A percentile compares a stretch with the other conserved stretches of the same genome.
Conservation (phyloP, 2,329 filamentous ascomycete genomes). For the Ophiostoma tasmaniense region DNA sequence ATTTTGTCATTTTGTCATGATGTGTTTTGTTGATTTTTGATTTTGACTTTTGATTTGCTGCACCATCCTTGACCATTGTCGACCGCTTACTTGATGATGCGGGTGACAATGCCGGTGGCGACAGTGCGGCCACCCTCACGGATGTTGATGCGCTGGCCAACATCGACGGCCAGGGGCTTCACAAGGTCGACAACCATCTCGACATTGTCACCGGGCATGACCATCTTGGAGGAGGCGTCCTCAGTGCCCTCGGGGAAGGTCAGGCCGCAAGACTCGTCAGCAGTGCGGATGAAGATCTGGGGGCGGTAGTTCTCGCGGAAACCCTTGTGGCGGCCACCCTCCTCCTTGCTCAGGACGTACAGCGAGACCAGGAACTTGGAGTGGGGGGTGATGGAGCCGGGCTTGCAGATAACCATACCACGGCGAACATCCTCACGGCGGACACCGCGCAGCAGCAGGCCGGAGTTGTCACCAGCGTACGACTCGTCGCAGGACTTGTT, state of each 20-base stretch:
- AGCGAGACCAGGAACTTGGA: constrained; percentile 89
- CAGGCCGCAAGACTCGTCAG: constrained; percentile 69
- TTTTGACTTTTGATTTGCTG: background rate
- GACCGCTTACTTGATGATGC: constrained; percentile 48
- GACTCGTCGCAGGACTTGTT: constrained; percentile 99
- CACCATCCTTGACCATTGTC: background rate
- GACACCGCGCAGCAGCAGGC: constrained; percentile 88
- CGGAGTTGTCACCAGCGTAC: constrained; percentile 94
- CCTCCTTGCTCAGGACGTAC: constrained; percentile 95
- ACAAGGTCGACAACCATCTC: constrained; percentile 90
- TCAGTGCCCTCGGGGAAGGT: constrained; percentile 79
- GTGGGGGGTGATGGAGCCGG: constrained; percentile 77
- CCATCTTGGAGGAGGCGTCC: constrained; percentile 64
- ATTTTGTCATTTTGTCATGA: constrained; percentile 7
- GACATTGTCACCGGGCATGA: constrained; percentile 98
- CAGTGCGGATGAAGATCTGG: constrained; percentile 91
- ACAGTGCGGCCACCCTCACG: constrained; percentile 91
- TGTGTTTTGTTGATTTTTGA: constrained; percentile 9
- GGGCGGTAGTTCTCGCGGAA: constrained; percentile 96
- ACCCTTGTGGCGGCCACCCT: constrained; percentile 92
- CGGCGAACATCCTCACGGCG: constrained; percentile 90
- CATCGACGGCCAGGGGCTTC: constrained; percentile 78
- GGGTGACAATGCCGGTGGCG: constrained; percentile 73
- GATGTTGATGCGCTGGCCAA: constrained; percentile 94
- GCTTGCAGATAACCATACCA: constrained; percentile 87